Percentiles rank a stretch among this genome's conserved stretches.
Conservation (phyloP, 257 asterid genomes). For the Nicotiana noctiflora region DNA sequence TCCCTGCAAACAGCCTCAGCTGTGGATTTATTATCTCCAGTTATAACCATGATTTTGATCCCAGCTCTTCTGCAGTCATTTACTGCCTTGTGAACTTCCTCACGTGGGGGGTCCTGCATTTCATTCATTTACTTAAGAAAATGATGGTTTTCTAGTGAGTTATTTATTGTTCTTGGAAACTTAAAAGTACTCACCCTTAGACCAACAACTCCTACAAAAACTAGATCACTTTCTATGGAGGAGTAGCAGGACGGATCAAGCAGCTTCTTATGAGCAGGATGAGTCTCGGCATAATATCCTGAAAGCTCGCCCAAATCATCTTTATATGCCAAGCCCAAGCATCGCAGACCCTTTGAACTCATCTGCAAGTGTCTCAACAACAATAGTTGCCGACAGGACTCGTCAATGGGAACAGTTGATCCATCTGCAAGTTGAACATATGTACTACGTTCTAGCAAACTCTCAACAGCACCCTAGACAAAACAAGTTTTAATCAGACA, state of each 20-base stretch:
- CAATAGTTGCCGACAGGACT: constrained; percentile 48
- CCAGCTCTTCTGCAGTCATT: constrained; percentile 84
- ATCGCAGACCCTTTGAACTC: constrained; percentile 80
- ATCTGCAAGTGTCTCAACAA: constrained; percentile 52
- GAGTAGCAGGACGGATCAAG: constrained; percentile 69
- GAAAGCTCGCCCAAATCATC: constrained; percentile 75
- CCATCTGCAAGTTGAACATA: constrained; percentile 71
- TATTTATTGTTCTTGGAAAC: neutral
- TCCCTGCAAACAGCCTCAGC: constrained; percentile 89
- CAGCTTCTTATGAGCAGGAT: constrained; percentile 67
- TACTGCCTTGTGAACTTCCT: constrained; percentile 67
- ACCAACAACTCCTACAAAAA: constrained; percentile 84
- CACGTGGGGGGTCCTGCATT: constrained; percentile 90
- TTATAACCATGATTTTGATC: constrained; percentile 80
- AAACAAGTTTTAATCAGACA: neutral
- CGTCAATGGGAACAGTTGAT: constrained; percentile 49
- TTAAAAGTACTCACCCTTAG: constrained; percentile 49
- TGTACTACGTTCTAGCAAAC: constrained; percentile 66
- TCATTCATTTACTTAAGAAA: neutral
- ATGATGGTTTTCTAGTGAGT: neutral
- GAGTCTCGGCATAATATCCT: constrained; percentile 45
- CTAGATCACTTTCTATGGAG: constrained; percentile 58
- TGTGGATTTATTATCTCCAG: constrained; percentile 94
- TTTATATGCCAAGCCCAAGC: constrained; percentile 77
- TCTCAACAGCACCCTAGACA: constrained; percentile 91